Evolutionary conservation across 805 yeast species (phyloP).

Genomic region (Naumovozyma baii): DNA sequence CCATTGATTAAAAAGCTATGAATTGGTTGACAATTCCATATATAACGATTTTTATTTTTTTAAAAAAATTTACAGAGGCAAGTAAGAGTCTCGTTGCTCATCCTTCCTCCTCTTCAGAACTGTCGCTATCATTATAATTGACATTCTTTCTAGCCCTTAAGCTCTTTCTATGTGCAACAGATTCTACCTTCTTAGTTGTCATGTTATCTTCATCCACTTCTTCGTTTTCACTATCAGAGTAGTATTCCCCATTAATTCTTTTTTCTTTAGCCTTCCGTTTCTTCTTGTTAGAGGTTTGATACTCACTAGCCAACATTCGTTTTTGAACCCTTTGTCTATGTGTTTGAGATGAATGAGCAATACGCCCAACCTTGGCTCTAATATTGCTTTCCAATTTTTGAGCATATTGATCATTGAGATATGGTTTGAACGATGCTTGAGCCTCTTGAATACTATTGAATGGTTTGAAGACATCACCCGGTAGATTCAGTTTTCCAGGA

Average conservation of each 20-base stretch:
- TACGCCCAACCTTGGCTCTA: conserved; percentile 26
- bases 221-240: conserved; percentile 12
- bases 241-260: not conserved
- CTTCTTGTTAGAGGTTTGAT: conserved; percentile 10
- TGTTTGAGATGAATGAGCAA: conserved; percentile 24
- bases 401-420: conserved; percentile 40
- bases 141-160: conserved; percentile 28
- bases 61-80: too few relatives aligned
- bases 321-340: conserved; percentile 26
- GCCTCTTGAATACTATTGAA: conserved; percentile 50
- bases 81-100: too few relatives aligned
- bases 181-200: not conserved
- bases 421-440: conserved; percentile 45
- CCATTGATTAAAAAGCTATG: not conserved
- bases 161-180: conserved; percentile 33
- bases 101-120: conserved; percentile 18
- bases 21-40: too few relatives aligned
- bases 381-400: conserved; percentile 30
- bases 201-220: conserved; percentile 13
- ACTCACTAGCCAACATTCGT: conserved; percentile 20
- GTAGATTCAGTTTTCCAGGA: conserved; percentile 67
- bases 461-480: conserved; percentile 61
- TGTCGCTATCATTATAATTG: conserved; percentile 29
- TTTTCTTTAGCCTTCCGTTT: conserved; percentile 6
- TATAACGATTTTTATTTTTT: too few relatives aligned